A percentile compares a stretch with the other conserved stretches of the same genome.
Conservation (phyloP, 2,329 filamentous ascomycete genomes). For the Aspergillus oerlinghausenensis region DNA sequence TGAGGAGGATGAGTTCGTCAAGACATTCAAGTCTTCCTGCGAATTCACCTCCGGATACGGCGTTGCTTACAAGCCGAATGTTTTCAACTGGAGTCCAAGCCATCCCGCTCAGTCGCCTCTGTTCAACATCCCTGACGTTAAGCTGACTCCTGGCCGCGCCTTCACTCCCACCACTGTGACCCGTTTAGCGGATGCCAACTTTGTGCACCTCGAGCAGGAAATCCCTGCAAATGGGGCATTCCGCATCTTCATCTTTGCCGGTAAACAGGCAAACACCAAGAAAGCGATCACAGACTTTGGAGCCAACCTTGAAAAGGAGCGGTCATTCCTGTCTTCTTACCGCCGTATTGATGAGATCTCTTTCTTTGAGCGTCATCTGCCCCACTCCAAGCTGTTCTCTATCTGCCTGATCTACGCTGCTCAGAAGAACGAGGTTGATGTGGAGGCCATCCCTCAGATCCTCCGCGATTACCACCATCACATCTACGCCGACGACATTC, state of each 20-base stretch:
- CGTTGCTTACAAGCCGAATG: slow-evolving; percentile 76
- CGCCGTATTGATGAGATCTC: slow-evolving; percentile 57
- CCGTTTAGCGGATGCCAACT: slow-evolving; percentile 80
- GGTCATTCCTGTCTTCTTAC: slow-evolving; percentile 69
- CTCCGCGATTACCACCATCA: slow-evolving; percentile 75
- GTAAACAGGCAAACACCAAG: slow-evolving; percentile 56
- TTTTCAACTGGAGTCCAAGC: slow-evolving; percentile 72
- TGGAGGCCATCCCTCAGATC: slow-evolving; percentile 64
- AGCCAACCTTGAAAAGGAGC: slow-evolving; percentile 57
- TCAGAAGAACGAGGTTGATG: slow-evolving; percentile 65
- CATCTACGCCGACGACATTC: slow-evolving; percentile 80
- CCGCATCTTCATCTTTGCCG: slow-evolving; percentile 82
- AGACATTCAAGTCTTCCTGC: slow-evolving; percentile 84
- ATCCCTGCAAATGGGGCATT: slow-evolving; percentile 85
- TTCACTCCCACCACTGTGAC: slow-evolving; percentile 78
- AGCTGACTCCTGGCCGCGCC: slow-evolving; percentile 68
- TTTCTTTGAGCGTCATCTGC: slow-evolving; percentile 78
- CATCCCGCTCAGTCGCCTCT: slow-evolving; percentile 68
- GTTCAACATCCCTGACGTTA: slow-evolving; percentile 62
- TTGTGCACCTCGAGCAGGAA: slow-evolving; percentile 85
- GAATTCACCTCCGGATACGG: slow-evolving; percentile 92
- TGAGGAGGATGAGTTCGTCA: slow-evolving; percentile 69
- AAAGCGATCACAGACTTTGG: slow-evolving; percentile 68
- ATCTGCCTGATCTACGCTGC: slow-evolving; percentile 71
- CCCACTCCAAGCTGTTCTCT: slow-evolving; percentile 77